Conservation (phyloP, 176 grass and related monocot species). For the Saccharum spontaneum region DNA sequence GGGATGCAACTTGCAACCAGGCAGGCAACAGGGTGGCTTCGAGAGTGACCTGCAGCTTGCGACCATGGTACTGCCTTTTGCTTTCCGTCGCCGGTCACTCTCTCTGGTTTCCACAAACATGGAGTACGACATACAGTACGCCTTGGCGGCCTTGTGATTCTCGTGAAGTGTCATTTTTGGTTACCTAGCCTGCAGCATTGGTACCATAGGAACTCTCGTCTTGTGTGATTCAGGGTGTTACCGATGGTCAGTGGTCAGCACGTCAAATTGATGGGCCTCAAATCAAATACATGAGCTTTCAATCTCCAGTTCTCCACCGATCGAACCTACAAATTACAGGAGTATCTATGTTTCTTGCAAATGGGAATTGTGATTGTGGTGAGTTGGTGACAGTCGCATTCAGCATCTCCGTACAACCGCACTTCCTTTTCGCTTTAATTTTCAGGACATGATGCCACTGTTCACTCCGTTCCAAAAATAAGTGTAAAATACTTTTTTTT, state of each 20-base stretch:
- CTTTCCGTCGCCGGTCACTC: background rate
- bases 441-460: background rate
- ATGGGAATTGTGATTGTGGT: background rate
- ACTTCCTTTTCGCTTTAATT: background rate
- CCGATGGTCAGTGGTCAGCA: background rate
- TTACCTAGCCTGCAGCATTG: background rate
- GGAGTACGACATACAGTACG: background rate
- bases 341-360: no score
- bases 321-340: no score
- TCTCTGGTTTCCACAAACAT: background rate
- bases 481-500: background rate
- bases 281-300: background rate
- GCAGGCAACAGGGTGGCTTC: background rate
- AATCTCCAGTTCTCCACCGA: background rate
- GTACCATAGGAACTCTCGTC: background rate
- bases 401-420: background rate
- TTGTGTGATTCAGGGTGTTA: background rate
- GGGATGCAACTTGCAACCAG: background rate
- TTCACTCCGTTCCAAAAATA: background rate
- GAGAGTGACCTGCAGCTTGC: conserved; percentile 22
- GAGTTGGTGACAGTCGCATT: background rate
- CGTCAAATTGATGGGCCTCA: background rate
- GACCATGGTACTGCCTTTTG: background rate
- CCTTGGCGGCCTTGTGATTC: background rate
- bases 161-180: background rate